Evolutionary conservation across 441 rosid species (phyloP), one percentile per base, ranked within the genome.

Genomic region (Aquilaria agallochum): DNA sequence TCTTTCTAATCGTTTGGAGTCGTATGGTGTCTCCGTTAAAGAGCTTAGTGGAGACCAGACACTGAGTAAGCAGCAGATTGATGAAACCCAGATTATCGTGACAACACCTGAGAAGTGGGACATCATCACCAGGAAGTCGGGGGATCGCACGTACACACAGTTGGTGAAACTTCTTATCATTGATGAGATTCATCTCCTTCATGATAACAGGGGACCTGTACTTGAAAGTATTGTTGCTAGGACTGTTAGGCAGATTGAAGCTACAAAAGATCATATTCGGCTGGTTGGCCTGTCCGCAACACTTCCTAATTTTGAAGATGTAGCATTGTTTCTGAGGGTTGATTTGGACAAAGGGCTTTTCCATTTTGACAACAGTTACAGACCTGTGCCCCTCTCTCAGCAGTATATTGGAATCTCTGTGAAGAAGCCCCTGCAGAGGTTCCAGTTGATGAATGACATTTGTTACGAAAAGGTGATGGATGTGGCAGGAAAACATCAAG

Each of bases 101-200:
- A 91, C 97, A 11, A 94, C 99, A 49, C 97, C 99, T 10, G 99
- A 91, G 80, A 94, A 94, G 69, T 94, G 99, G 99, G 99, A 89
- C 74, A 91, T 94, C 54, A 76, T 94, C 53, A 89, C 99, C 42
- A 80, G 99, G 69, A 95, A 95, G 69, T 92, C 97, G 11, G 99
- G 98, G 46, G 98, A 95, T 72, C 88, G 97, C n/a, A 92, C 99
- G 42, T 95, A 89, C 63, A 91, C 97, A 0, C 92, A 88, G 78
- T 84, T 92, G 46, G 97, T 92, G 62, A 92, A 81, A 64, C 96
- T 95, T 62, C 86, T 95, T 31, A 92, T 95, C 54, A 82, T 95
- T 33, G 97, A 92, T 64, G 97, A 95, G 68, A 95, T 95, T 68
- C 97, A 95, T 75, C 90, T 95, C 66, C 99, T 91, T 62, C 97